phyloP scores from a whole-genome alignment of 352 stramenopile genomes.

The Poterioochromonas sp. region DNA sequence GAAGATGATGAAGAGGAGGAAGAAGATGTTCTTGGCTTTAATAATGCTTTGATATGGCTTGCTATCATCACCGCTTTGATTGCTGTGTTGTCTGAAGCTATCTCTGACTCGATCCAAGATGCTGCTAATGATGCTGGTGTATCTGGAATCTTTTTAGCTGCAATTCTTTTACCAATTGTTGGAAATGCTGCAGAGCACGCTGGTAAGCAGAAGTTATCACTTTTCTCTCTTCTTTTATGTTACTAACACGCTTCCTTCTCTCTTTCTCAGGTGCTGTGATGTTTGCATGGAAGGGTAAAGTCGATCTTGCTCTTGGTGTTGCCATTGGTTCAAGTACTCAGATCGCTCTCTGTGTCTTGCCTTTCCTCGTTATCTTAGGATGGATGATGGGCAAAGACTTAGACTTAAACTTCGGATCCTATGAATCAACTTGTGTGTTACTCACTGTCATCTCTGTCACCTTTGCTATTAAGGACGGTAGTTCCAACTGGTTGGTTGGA shows the following conservation, averaged over 20 bases:
- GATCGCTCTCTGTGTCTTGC: constrained; percentile 74
- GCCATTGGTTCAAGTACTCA: constrained; percentile 71
- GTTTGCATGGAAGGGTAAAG: constrained; percentile 72
- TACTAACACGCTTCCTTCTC: no score
- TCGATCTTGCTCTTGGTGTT: constrained; percentile 74
- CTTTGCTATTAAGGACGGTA: background rate
- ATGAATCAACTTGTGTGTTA: constrained; percentile 41
- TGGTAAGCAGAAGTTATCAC: no score
- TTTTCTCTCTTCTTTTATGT: no score
- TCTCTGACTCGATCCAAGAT: constrained; percentile 34
- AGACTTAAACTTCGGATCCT: constrained; percentile 70
- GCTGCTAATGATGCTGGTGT: background rate
- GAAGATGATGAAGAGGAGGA: constrained; percentile 48
- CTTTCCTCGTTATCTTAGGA: constrained; percentile 64
- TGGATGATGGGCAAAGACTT: constrained; percentile 65
- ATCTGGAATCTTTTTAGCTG: constrained; percentile 47
- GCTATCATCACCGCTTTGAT: constrained; percentile 58
- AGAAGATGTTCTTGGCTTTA: constrained; percentile 57
- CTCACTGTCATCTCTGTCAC: no score
- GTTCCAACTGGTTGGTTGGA: background rate
- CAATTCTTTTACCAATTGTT: constrained; percentile 71
- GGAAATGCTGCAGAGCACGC: constrained; percentile 76
- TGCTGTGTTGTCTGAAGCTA: constrained; percentile 60
- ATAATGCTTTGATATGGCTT: constrained; percentile 56
- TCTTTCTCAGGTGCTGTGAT: constrained; percentile 73